phyloP scores from a whole-genome alignment of 345 rosid species.

The Citrus reticulata region DNA sequence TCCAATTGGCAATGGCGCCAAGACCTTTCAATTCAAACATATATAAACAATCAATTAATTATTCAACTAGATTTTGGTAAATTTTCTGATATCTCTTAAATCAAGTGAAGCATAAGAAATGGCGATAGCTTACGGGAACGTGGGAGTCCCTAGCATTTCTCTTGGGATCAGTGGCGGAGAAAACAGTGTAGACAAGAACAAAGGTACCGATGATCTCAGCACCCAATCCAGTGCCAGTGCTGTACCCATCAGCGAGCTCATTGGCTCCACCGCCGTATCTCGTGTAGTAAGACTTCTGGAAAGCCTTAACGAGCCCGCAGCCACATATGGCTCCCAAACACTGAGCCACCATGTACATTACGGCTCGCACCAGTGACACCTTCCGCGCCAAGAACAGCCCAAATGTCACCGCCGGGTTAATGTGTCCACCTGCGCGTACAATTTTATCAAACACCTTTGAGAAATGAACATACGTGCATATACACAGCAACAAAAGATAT shows the following conservation, averaged over 20 bases:
- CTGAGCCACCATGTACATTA: no score
- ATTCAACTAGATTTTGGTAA: neutral
- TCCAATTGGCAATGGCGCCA: slow-evolving; percentile 70
- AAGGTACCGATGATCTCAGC: no score
- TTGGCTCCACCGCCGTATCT: slow-evolving; percentile 68
- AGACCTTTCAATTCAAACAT: slow-evolving; percentile 28
- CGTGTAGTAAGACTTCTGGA: slow-evolving; percentile 46
- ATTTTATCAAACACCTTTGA: neutral
- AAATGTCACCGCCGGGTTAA: slow-evolving; percentile 1
- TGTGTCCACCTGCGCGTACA: slow-evolving; percentile 53
- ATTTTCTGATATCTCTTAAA: neutral
- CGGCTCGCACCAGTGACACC: no score
- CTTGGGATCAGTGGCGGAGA: slow-evolving; percentile 64
- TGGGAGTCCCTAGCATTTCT: slow-evolving; percentile 62
- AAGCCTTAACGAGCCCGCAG: slow-evolving; percentile 56
- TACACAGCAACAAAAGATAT: no score
- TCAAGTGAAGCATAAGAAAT: no score
- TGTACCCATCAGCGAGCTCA: slow-evolving; percentile 41
- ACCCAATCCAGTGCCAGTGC: slow-evolving; percentile 46
- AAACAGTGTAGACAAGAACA: no score
- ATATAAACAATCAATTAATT: neutral
- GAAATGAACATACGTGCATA: neutral
- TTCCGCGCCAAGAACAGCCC: no score
- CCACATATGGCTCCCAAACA: slow-evolving; percentile 16
- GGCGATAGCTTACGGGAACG: slow-evolving; percentile 41